A percentile compares a stretch with the other conserved stretches of the same genome.
These are phyloP conservation scores for Chaetomidium leptoderma DNA, from an alignment of 495 filamentous ascomycete genomes.

Conservation along the genomic window DNA sequence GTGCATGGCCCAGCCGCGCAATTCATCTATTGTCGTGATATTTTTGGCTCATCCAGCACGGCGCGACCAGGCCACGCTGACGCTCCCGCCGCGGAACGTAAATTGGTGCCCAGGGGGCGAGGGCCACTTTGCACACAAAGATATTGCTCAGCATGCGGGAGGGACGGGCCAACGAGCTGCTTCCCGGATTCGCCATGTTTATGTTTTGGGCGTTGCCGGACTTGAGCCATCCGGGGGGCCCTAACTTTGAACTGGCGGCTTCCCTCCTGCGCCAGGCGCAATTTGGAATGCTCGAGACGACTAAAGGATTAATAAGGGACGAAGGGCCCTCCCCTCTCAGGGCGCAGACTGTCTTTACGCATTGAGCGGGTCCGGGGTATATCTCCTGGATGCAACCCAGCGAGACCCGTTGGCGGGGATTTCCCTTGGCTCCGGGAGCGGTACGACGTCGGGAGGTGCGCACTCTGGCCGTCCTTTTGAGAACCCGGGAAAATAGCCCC, in stretches of 20 bases:
- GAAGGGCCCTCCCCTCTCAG: not conserved
- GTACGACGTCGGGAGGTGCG: not conserved
- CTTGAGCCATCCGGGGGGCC: not conserved
- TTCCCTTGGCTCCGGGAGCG: not conserved
- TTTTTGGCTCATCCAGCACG: slow-evolving; percentile 3
- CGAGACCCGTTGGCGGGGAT: not conserved
- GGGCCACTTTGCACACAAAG: not conserved
- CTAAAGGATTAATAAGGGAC: not conserved
- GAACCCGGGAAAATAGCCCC: not conserved
- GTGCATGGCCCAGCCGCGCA: slow-evolving; percentile 4
- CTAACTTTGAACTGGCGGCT: not conserved
- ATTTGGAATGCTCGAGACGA: slow-evolving; percentile 3
- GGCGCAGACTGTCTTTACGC: not conserved
- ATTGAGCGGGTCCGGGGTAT: not conserved
- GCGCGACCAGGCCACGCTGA: not conserved
- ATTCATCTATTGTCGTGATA: slow-evolving; percentile 1
- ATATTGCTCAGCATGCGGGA: not conserved
- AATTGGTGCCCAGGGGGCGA: not conserved
- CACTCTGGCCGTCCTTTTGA: too few species aligned
- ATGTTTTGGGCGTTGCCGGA: not conserved
- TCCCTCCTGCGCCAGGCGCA: not conserved
- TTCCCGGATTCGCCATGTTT: not conserved
- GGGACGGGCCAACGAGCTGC: not conserved
- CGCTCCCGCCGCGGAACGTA: not conserved
- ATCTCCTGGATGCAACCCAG: not conserved